Evolutionary conservation across 805 yeast genomes (phyloP), one percentile per base, ranked within the genome.

Genomic region (Candida taoyuanica): DNA sequence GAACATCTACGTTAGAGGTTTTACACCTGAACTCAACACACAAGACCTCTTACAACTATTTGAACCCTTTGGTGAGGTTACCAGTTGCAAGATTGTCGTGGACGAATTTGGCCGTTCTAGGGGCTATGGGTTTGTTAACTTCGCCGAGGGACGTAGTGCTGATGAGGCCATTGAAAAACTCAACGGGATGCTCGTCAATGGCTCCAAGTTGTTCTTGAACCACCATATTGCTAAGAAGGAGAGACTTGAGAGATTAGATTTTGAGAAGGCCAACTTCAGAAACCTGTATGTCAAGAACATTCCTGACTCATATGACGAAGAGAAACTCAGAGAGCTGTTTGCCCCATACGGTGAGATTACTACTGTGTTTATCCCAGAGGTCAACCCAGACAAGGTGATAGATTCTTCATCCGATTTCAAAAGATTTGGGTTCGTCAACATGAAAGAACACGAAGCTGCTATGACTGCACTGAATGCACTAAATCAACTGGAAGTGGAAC

Each of bases 71-170:
- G 76, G 76, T 15, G 58, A 59, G 6, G 56, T 69, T 17, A 50
- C 60, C 9, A 59, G 70, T 9, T 71, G 75, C 45, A 73, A 73
- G 47, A 62, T 73, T 11, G 67, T 73, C 5, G 52, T 56, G 29
- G 72, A 73, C 44, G 71, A 69, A 20, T 62, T 49, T 41, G 74
- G 76, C 11, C 53, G 52, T 17, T 62, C 72, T n/a, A 66, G 62
- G 46, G 74, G 78, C 15, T 76, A 70, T 53, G 91, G 89, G 7
- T 83, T 83, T 59, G 76, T 84, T 20, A 80, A 81, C 53, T 83
- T 68, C 53, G 56, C 65, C 20, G 59, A 63, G 40, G 70, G 73
- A 34, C 60, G 56, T 15, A 67, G 73, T 62, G 87, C 91, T 2
- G 65, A 74, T 35, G 62, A 59, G 18, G 88, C 89, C 7, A 77